Conservation (phyloP, 148 eudicot species). For the Pouteria glomerata region DNA sequence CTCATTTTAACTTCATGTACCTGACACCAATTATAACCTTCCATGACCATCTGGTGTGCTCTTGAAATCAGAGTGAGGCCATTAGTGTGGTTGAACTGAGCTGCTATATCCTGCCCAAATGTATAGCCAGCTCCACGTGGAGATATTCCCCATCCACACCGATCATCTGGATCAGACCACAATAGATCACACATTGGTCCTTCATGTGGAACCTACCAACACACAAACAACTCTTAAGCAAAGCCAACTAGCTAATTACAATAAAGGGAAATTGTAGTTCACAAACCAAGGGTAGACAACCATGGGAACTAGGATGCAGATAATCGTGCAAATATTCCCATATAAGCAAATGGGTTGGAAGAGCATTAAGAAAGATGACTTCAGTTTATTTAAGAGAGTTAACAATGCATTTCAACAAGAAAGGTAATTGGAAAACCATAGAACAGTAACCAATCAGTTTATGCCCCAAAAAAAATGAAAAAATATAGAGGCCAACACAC, state of each 20-base stretch:
- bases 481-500: not conserved
- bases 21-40: conserved; percentile 95
- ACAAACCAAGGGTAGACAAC: not conserved
- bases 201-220: conserved; percentile 86
- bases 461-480: not conserved
- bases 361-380: not conserved
- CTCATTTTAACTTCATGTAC: conserved; percentile 29
- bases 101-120: conserved; percentile 86
- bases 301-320: not conserved
- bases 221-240: not conserved
- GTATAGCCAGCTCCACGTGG: conserved; percentile 98
- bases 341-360: not conserved
- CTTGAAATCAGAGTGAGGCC: conserved; percentile 81
- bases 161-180: conserved; percentile 97
- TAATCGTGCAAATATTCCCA: not conserved
- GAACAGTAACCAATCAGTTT: not conserved
- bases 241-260: not conserved
- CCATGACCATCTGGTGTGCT: conserved; percentile 97
- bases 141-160: conserved; percentile 96
- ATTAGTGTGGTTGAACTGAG: conserved; percentile 79
- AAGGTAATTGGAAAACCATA: not conserved
- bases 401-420: not conserved
- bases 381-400: not conserved
- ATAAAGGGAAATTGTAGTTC: not conserved
- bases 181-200: conserved; percentile 97